Evolutionary conservation across 768 basidiomycete species (phyloP), one percentile per base, ranked within the genome.

Genomic region (Agrocybe praecox): DNA sequence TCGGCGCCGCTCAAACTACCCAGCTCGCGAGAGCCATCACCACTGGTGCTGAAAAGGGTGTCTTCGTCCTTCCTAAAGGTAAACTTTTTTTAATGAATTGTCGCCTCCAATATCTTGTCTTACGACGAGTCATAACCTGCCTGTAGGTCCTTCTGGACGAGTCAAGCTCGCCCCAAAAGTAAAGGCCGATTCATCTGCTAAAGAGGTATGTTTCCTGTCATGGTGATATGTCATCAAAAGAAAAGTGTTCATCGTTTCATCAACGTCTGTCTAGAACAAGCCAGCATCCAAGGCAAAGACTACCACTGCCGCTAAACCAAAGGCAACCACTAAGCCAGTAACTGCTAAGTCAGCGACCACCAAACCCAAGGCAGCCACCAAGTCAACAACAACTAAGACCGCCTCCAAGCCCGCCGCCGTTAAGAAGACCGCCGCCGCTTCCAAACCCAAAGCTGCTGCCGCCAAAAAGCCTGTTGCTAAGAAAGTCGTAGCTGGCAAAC

Each of bases 21-120:
- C 88, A 92, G 74, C 82, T 98, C 65, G 83, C 88, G 57, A 86
- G 81, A 62, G 94, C 95, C 53, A 88, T 98, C 68, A 76, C 83
- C 52, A 75, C 80, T n/a, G 94, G 96, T 53, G 85, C 83, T 33
- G 90, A 94, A 67, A 92, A 90, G 72, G 86, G 87, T 52, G 76
- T 88, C 61, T 96, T 98, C 72, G 76, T 85, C 23, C 80, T 96
- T 34, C 96, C 95, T 64, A 96, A 96, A 80, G 96, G 95, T 87
- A 67, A 22, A 18, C 29, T 32, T 46, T 65, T 60, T 60, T 24
- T 40, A 22, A 24, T 54, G 50, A 19, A 21, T 55, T 53, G 15
- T 12, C 47, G 45, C 26, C 26, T 43, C 26, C 26, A 29, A 21
- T 50, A 40, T 49, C 43, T 33, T 46, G 8, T 52, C 47, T 21